Percentiles rank a stretch among this genome's conserved stretches.
Evolutionary conservation across 768 basidiomycete species (phyloP).

Genomic region (Lyophyllum decastes): DNA sequence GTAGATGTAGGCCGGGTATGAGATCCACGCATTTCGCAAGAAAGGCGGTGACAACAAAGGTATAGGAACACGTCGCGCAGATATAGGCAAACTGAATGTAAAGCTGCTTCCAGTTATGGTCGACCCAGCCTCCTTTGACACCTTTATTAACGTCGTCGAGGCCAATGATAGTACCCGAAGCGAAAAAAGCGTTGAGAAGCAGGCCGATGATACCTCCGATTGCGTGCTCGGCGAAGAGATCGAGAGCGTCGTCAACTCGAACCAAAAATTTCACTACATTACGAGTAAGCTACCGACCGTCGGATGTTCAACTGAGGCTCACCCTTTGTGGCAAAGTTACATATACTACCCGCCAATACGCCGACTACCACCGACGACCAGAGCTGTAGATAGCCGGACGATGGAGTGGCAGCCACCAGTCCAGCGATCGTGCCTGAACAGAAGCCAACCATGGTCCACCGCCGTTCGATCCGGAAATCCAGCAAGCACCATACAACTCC

Average conservation of each 20-base stretch:
- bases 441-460: constrained; percentile 90
- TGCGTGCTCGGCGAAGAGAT: constrained; percentile 91
- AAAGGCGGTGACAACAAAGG: constrained; percentile 61
- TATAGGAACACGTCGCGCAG: constrained; percentile 56
- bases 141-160: constrained; percentile 67
- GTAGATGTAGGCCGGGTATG: constrained; percentile 59
- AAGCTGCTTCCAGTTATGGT: constrained; percentile 77
- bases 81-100: constrained; percentile 76
- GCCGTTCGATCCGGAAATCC: constrained; percentile 78
- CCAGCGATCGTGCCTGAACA: constrained; percentile 93
- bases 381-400: constrained; percentile 77
- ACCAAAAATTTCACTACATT: constrained; percentile 65
- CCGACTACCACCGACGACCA: constrained; percentile 82
- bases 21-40: constrained; percentile 58
- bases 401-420: constrained; percentile 86
- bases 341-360: constrained; percentile 65
- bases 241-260: constrained; percentile 84
- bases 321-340: constrained; percentile 87
- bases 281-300: background rate
- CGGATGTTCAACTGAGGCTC: constrained; percentile 24
- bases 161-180: constrained; percentile 58
- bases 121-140: constrained; percentile 67
- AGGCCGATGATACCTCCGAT: constrained; percentile 82
- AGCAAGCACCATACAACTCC: constrained; percentile 83
- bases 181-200: constrained; percentile 75